Conservation (phyloP, 371 early-diverging fungal species). For the Rhizopus delemar region DNA sequence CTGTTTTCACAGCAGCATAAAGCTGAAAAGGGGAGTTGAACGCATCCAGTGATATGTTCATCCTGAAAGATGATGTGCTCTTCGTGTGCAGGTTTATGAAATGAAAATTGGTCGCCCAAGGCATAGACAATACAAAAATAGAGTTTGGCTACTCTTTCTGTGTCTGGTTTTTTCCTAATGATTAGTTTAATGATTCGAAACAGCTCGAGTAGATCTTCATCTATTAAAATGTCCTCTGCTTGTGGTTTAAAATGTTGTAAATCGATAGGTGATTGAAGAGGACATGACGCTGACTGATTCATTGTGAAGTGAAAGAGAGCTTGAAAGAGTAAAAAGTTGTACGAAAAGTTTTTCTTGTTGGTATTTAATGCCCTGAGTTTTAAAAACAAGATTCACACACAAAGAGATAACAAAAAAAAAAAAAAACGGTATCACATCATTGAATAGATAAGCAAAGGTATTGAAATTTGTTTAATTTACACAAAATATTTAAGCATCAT, state of each 20-base stretch:
- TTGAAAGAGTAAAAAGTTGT: not conserved
- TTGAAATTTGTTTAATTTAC: no score
- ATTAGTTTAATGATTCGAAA: slow-evolving; percentile 50
- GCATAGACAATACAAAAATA: slow-evolving; percentile 52
- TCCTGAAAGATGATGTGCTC: slow-evolving; percentile 39
- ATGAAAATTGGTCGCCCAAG: slow-evolving; percentile 42
- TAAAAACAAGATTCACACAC: not conserved
- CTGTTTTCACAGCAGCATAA: slow-evolving; percentile 22
- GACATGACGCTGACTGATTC: slow-evolving; percentile 1
- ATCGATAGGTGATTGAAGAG: slow-evolving; percentile 10
- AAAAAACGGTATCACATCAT: not conserved
- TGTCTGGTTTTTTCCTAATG: slow-evolving; percentile 36
- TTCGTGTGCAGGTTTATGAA: slow-evolving; percentile 37
- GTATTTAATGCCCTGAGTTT: not conserved
- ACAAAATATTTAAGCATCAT: no score
- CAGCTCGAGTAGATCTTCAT: slow-evolving; percentile 47
- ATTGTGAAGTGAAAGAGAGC: not conserved
- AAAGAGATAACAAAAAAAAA: not conserved
- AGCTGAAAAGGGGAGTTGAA: slow-evolving; percentile 16
- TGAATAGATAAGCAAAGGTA: no score
- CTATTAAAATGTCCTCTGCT: slow-evolving; percentile 52
- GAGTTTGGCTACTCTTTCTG: slow-evolving; percentile 44
- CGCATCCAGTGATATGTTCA: slow-evolving; percentile 12
- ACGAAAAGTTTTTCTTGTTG: not conserved
- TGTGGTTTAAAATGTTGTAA: slow-evolving; percentile 27